These are phyloP conservation scores for Lyophyllum atratum DNA, from an alignment of 768 basidiomycete species.

Conservation along the genomic window DNA sequence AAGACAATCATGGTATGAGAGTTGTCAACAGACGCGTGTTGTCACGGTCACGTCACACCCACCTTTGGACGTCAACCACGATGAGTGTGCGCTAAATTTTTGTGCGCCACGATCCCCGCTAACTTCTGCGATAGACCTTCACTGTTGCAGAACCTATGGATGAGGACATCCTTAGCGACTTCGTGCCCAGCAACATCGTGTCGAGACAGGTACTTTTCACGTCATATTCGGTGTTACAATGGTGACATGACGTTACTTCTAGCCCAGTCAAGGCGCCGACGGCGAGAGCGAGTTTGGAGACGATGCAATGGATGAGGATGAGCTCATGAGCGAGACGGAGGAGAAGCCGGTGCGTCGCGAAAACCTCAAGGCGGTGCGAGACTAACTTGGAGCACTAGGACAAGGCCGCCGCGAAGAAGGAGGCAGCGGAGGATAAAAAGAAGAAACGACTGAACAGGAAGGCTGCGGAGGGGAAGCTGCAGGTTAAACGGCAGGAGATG, in stretches of 20 bases:
- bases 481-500: constrained; percentile 77
- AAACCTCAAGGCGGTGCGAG: constrained; percentile 8
- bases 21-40: constrained; percentile 17
- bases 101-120: neutral
- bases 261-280: constrained; percentile 69
- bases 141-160: constrained; percentile 43
- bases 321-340: constrained; percentile 57
- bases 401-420: constrained; percentile 11
- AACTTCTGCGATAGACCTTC: constrained; percentile 30
- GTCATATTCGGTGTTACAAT: neutral
- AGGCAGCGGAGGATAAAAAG: constrained; percentile 22
- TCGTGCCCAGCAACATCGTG: constrained; percentile 89
- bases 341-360: constrained; percentile 34
- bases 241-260: constrained; percentile 1
- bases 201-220: constrained; percentile 69
- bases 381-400: neutral
- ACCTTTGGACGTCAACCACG: constrained; percentile 11
- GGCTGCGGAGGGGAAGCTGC: constrained; percentile 69
- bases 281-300: constrained; percentile 77
- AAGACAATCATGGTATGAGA: too few species aligned
- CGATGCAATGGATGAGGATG: constrained; percentile 60
- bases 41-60: constrained; percentile 20
- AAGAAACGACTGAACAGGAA: constrained; percentile 52
- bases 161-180: constrained; percentile 88
- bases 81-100: constrained; percentile 24